These are phyloP conservation scores for Cercospora zeina DNA, from an alignment of 2,329 filamentous ascomycete genomes.

Conservation along the genomic window DNA sequence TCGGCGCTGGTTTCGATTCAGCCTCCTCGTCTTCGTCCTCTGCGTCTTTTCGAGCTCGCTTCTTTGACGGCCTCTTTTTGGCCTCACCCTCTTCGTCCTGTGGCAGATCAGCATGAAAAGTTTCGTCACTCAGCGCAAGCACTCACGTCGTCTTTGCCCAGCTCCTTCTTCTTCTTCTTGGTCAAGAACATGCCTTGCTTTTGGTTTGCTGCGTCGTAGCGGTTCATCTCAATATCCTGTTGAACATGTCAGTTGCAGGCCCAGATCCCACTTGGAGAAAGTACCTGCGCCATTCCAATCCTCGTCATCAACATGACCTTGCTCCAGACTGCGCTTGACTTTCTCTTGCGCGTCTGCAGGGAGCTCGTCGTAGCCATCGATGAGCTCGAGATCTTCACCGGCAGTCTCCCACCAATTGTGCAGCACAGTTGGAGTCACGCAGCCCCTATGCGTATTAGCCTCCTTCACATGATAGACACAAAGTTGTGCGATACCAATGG, in stretches of 20 bases:
- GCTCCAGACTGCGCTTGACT: conserved; percentile 67
- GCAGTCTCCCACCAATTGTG: conserved; percentile 62
- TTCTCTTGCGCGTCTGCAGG: conserved; percentile 69
- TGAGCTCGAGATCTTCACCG: conserved; percentile 60
- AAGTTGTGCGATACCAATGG: conserved; percentile 68
- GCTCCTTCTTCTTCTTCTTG: conserved; percentile 37
- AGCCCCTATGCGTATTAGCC: conserved; percentile 67
- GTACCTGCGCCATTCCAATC: conserved; percentile 83
- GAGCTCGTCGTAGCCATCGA: conserved; percentile 83
- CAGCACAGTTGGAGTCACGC: conserved; percentile 75
- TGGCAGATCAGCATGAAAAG: conserved; percentile 17
- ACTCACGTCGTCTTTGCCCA: conserved; percentile 20
- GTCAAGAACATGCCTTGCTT: conserved; percentile 39
- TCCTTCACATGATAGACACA: not conserved
- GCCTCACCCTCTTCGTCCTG: conserved; percentile 23
- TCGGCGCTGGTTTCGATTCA: conserved; percentile 16
- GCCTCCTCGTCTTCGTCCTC: conserved; percentile 36
- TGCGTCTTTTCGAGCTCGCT: conserved; percentile 29
- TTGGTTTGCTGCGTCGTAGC: conserved; percentile 56
- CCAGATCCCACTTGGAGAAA: not conserved
- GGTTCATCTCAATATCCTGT: conserved; percentile 75
- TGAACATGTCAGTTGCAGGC: conserved; percentile 21
- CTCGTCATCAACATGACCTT: conserved; percentile 78
- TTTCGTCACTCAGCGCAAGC: not conserved
- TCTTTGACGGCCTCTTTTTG: conserved; percentile 39